Conservation (phyloP, 1,139 yeast genomes). For the Eremothecium coryli region DNA sequence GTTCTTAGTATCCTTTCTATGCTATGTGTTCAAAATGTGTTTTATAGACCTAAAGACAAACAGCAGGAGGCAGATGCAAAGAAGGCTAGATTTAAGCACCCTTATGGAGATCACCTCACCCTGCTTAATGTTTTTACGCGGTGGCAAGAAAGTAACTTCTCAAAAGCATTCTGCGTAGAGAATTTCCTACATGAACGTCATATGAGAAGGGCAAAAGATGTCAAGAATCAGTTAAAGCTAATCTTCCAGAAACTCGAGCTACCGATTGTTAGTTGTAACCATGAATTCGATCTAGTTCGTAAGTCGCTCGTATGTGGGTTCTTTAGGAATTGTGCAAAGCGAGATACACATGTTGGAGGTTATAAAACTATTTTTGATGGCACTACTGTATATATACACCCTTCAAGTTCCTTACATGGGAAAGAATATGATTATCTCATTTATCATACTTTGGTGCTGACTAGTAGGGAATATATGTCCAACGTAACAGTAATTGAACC, state of each 20-base stretch:
- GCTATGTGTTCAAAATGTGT: conserved; percentile 81
- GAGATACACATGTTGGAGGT: conserved; percentile 63
- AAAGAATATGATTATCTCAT: conserved; percentile 71
- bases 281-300: conserved; percentile 54
- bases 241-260: conserved; percentile 52
- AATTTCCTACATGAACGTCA: conserved; percentile 78
- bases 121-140: conserved; percentile 68
- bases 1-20: conserved; percentile 79
- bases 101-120: conserved; percentile 83
- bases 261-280: conserved; percentile 50
- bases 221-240: conserved; percentile 56
- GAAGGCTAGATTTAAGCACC: conserved; percentile 65
- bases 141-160: conserved; percentile 59
- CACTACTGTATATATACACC: conserved; percentile 79
- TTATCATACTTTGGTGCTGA: conserved; percentile 73
- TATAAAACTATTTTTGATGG: conserved; percentile 70
- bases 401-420: conserved; percentile 72
- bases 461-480: conserved; percentile 88
- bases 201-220: conserved; percentile 68
- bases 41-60: conserved; percentile 75
- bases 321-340: conserved; percentile 74
- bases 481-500: conserved; percentile 77
- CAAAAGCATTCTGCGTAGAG: conserved; percentile 71
- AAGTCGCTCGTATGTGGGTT: conserved; percentile 78
- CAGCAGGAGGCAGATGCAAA: conserved; percentile 69